phyloP scores from a whole-genome alignment of 345 rosid genomes.

The Acer negundo region DNA sequence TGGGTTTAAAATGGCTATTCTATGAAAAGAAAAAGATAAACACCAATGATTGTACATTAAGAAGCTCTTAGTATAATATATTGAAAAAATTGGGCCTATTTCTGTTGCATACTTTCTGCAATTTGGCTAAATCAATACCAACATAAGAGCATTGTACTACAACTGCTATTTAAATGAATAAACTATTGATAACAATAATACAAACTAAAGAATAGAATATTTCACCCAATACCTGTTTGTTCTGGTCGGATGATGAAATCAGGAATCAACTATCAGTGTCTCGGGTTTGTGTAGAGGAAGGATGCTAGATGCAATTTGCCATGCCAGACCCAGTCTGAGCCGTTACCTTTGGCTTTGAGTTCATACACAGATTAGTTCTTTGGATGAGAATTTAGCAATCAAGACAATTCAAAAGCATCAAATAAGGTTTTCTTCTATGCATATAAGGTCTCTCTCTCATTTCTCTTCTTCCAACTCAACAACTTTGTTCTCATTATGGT shows the following conservation, averaged over 20 bases:
- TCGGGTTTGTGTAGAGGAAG: neutral
- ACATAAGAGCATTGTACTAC: neutral
- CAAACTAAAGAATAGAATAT: neutral
- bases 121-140: neutral
- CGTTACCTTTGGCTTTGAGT: neutral
- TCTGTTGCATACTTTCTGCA: neutral
- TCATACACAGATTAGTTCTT: neutral
- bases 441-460: slow-evolving; percentile 17
- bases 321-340: neutral
- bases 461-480: slow-evolving; percentile 27
- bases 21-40: neutral
- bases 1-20: neutral
- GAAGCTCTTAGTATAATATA: neutral
- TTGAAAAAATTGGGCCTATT: neutral
- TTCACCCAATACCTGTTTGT: neutral
- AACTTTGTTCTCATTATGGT: slow-evolving; percentile 32
- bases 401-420: neutral
- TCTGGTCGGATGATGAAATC: neutral
- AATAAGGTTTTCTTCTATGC: neutral
- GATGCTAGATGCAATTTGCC: neutral
- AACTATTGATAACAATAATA: neutral
- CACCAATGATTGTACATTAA: neutral
- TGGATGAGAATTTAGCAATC: neutral
- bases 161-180: too few species aligned
- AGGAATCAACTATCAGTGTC: neutral